Evolutionary conservation across 208 protist species (phyloP).

Genomic region (Acanthamoeba castellanii): DNA sequence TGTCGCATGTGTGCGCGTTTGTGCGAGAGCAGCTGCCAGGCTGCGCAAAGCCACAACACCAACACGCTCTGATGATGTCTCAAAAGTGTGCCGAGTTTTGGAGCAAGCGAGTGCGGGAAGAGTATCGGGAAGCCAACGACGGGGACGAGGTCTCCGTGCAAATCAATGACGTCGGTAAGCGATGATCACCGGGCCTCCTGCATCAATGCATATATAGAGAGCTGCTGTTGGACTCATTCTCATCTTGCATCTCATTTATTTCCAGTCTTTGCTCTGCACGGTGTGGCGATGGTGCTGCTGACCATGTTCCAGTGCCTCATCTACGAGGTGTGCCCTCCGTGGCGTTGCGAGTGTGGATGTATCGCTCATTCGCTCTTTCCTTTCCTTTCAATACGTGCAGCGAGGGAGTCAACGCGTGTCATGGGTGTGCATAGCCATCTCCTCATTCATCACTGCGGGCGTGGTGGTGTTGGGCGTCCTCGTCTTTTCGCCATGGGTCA

Average conservation of each 20-base stretch:
- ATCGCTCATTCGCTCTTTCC: neutral
- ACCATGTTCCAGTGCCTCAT: constrained; percentile 69
- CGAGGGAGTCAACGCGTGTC: constrained; percentile 24
- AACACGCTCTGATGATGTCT: neutral
- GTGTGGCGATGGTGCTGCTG: neutral
- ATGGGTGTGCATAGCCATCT: constrained; percentile 11
- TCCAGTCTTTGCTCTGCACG: constrained; percentile 60
- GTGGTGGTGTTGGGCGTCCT: constrained; percentile 13
- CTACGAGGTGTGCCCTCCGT: constrained; percentile 23
- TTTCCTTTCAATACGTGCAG: neutral
- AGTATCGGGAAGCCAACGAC: constrained; percentile 43
- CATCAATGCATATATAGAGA: too few relatives aligned
- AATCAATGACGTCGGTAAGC: constrained; percentile 43
- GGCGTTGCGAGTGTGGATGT: neutral
- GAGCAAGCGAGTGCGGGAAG: constrained; percentile 14
- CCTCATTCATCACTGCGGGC: neutral
- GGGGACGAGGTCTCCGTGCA: neutral
- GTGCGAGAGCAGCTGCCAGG: neutral
- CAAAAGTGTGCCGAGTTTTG: constrained; percentile 40
- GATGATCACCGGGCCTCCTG: neutral
- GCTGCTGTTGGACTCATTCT: neutral
- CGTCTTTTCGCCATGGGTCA: constrained; percentile 33
- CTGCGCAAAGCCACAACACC: neutral
- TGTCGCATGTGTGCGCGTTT: neutral
- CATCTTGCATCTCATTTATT: neutral